phyloP scores from a whole-genome alignment of 202 grass and related monocot species.

The Eragrostis tef region DNA sequence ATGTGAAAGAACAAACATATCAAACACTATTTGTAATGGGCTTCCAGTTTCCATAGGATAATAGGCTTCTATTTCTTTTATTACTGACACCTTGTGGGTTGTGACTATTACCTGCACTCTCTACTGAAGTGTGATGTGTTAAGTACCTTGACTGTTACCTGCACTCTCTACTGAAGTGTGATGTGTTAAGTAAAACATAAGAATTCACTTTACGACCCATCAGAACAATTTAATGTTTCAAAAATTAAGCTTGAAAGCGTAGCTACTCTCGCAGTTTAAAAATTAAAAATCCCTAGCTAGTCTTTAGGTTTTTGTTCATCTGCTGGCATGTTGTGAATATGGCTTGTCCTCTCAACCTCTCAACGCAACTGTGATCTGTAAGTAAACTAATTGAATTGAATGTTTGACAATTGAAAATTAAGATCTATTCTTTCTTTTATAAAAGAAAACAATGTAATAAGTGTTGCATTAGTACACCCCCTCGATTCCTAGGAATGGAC shows the following conservation, averaged over 20 bases:
- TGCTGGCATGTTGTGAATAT: slow-evolving; percentile 14
- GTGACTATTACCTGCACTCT: slow-evolving; percentile 8
- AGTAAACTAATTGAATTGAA: background rate
- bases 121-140: background rate
- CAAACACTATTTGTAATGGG: slow-evolving; percentile 13
- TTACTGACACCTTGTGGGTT: slow-evolving; percentile 9
- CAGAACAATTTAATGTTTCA: slow-evolving; percentile 6
- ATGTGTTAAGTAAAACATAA: background rate
- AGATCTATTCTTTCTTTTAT: slow-evolving; percentile 14
- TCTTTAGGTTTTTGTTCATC: slow-evolving; percentile 24
- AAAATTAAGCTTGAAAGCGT: background rate
- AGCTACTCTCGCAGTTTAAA: too few species aligned
- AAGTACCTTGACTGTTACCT: slow-evolving; percentile 9
- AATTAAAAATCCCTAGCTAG: too few species aligned
- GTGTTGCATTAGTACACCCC: background rate
- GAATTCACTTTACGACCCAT: slow-evolving; percentile 12
- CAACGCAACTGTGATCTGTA: background rate
- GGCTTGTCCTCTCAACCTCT: background rate
- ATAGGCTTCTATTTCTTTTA: slow-evolving; percentile 22
- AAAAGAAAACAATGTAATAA: slow-evolving; percentile 33
- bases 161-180: background rate
- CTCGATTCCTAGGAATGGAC: slow-evolving; percentile 33
- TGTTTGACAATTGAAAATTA: slow-evolving; percentile 8
- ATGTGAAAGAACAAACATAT: slow-evolving; percentile 6
- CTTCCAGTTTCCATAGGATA: slow-evolving; percentile 2